These are phyloP conservation scores for Yamadazyma dushanensis DNA, from an alignment of 1,139 yeast species.

Conservation along the genomic window DNA sequence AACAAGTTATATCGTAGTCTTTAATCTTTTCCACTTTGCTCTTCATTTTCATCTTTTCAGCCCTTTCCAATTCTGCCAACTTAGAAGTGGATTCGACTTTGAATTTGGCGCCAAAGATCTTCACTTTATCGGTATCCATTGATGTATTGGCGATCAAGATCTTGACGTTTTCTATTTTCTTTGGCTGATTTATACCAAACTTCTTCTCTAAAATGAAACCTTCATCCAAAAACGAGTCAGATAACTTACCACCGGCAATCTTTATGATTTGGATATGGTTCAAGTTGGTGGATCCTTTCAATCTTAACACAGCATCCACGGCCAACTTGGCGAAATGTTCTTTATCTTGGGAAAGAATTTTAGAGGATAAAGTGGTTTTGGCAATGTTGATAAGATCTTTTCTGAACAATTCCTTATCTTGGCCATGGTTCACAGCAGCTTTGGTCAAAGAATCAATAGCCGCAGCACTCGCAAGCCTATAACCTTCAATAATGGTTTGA, in stretches of 20 bases:
- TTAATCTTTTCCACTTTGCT: slow-evolving; percentile 83
- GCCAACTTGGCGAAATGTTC: slow-evolving; percentile 86
- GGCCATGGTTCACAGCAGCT: slow-evolving; percentile 74
- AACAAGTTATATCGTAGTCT: slow-evolving; percentile 80
- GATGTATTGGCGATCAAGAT: slow-evolving; percentile 94
- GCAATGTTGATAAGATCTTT: slow-evolving; percentile 84
- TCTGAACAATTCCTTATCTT: slow-evolving; percentile 62
- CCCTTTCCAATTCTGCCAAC: slow-evolving; percentile 92
- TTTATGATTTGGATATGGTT: slow-evolving; percentile 94
- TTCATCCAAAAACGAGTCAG: slow-evolving; percentile 93
- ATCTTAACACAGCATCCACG: slow-evolving; percentile 89
- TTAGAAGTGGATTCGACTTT: slow-evolving; percentile 94
- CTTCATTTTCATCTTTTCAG: slow-evolving; percentile 93
- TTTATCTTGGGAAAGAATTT: slow-evolving; percentile 92
- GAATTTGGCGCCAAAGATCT: slow-evolving; percentile 96
- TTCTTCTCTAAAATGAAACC: slow-evolving; percentile 90
- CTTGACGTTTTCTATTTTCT: slow-evolving; percentile 76
- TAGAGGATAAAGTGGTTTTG: slow-evolving; percentile 89
- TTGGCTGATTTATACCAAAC: slow-evolving; percentile 95
- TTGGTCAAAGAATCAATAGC: slow-evolving; percentile 80
- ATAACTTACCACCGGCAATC: slow-evolving; percentile 87
- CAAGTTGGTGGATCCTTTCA: slow-evolving; percentile 91
- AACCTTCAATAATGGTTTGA: slow-evolving; percentile 96
- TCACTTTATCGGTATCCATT: slow-evolving; percentile 96
- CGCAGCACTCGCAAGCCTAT: slow-evolving; percentile 79